Percentiles rank a stretch among this genome's conserved stretches.
These are phyloP conservation scores for Fusarium sp. DNA, from an alignment of 2,329 filamentous ascomycete genomes.

Conservation along the genomic window DNA sequence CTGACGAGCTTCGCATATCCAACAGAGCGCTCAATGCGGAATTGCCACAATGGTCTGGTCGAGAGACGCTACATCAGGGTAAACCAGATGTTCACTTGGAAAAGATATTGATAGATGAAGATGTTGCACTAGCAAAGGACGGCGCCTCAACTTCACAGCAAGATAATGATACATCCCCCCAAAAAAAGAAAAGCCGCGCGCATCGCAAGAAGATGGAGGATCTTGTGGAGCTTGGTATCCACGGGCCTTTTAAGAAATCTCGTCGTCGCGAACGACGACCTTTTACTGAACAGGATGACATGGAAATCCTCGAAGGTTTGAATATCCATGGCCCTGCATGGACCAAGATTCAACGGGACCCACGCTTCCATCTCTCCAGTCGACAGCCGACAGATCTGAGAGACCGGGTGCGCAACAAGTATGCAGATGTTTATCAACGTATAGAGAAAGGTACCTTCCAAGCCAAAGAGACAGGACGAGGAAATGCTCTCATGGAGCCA, in stretches of 20 bases:
- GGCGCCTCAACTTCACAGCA: conserved; percentile 37
- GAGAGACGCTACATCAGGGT: conserved; percentile 50
- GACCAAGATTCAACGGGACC: conserved; percentile 73
- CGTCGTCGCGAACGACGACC: conserved; percentile 68
- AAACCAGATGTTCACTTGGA: conserved; percentile 65
- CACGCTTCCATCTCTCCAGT: conserved; percentile 66
- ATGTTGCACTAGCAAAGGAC: conserved; percentile 46
- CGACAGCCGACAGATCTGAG: conserved; percentile 72
- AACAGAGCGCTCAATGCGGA: conserved; percentile 47
- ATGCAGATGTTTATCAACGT: conserved; percentile 66
- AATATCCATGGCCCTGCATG: conserved; percentile 70
- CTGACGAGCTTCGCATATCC: conserved; percentile 65
- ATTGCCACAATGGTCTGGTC: conserved; percentile 35
- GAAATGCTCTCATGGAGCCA: conserved; percentile 62
- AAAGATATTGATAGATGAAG: conserved; percentile 66
- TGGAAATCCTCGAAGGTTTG: conserved; percentile 70
- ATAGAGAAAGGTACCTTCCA: conserved; percentile 67
- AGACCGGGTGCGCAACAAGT: conserved; percentile 73
- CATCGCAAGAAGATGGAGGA: conserved; percentile 68
- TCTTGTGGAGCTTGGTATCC: conserved; percentile 68
- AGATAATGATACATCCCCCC: conserved; percentile 52
- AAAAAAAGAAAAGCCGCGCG: conserved; percentile 62
- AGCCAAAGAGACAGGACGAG: conserved; percentile 55
- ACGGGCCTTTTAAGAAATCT: conserved; percentile 71
- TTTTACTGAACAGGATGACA: conserved; percentile 72